Conservation (phyloP, 768 basidiomycete species). For the Auriscalpium vulgare region DNA sequence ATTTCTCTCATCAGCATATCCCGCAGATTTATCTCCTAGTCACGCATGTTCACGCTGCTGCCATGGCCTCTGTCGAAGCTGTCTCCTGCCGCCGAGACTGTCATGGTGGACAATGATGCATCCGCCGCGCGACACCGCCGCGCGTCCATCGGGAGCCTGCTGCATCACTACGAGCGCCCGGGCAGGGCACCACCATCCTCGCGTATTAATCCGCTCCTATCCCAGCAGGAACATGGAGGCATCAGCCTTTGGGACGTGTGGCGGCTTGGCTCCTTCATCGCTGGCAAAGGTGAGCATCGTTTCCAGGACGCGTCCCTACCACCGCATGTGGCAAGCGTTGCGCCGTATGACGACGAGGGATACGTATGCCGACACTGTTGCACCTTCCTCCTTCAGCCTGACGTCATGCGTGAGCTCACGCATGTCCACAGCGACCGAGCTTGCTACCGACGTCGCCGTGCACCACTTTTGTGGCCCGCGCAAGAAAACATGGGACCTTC, state of each 20-base stretch:
- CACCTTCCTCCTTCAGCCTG: too few relatives aligned
- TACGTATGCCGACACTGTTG: too few relatives aligned
- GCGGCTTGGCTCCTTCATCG: conserved; percentile 52
- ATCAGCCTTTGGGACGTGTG: conserved; percentile 63
- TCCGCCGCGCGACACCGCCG: neutral
- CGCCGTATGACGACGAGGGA: too few relatives aligned
- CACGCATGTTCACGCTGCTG: conserved; percentile 7
- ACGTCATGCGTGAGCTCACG: neutral
- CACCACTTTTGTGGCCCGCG: conserved; percentile 85
- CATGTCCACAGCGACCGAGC: conserved; percentile 27
- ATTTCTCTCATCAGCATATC: too few relatives aligned
- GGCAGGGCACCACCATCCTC: conserved; percentile 68
- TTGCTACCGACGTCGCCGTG: conserved; percentile 61
- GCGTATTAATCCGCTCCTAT: conserved; percentile 62
- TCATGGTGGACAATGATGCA: neutral
- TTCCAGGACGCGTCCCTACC: neutral
- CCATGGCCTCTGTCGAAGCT: conserved; percentile 21
- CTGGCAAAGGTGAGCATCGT: conserved; percentile 11
- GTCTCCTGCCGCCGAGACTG: neutral
- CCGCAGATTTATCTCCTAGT: too few relatives aligned
- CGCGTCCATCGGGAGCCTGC: conserved; percentile 8
- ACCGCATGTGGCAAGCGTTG: too few relatives aligned
- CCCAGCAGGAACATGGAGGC: conserved; percentile 44
- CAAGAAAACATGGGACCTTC: conserved; percentile 87
- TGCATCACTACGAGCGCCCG: conserved; percentile 50